A percentile compares a stretch with the other conserved stretches of the same genome.
phyloP scores from a whole-genome alignment of 148 eudicot genomes.

The Silene conica region DNA sequence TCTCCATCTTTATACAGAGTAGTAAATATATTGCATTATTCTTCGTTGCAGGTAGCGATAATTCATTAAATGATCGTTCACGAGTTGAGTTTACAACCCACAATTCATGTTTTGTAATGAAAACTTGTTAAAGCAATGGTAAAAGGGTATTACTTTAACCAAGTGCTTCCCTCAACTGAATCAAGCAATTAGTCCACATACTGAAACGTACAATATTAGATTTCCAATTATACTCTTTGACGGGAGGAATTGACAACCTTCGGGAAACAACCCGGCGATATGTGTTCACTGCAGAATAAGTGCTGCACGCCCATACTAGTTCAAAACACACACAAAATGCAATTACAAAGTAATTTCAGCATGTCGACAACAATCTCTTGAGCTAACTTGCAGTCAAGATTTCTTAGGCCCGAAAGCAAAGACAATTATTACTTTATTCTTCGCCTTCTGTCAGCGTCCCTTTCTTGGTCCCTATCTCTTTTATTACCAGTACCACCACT shows the following conservation, averaged over 20 bases:
- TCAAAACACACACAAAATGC: background rate
- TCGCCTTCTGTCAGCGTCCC: conserved; percentile 62
- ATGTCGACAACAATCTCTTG: no score
- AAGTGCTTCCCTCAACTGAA: no score
- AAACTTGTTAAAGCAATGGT: no score
- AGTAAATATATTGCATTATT: no score
- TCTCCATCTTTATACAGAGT: no score
- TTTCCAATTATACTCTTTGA: background rate
- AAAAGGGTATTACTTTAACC: no score
- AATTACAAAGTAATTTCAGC: background rate
- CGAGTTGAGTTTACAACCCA: no score
- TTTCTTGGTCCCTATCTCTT: conserved; percentile 45
- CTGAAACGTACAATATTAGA: background rate
- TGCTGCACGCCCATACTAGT: background rate
- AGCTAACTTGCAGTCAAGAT: background rate
- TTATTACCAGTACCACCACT: conserved; percentile 48
- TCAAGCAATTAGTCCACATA: background rate
- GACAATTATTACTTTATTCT: conserved; percentile 38
- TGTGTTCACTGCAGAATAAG: background rate
- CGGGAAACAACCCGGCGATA: background rate
- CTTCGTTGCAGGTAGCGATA: no score
- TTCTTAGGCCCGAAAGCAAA: background rate
- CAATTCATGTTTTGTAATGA: no score
- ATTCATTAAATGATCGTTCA: no score
- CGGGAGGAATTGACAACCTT: background rate